These are phyloP conservation scores for Neoascochyta sp. DNA, from an alignment of 2,329 filamentous ascomycete species.

Conservation along the genomic window DNA sequence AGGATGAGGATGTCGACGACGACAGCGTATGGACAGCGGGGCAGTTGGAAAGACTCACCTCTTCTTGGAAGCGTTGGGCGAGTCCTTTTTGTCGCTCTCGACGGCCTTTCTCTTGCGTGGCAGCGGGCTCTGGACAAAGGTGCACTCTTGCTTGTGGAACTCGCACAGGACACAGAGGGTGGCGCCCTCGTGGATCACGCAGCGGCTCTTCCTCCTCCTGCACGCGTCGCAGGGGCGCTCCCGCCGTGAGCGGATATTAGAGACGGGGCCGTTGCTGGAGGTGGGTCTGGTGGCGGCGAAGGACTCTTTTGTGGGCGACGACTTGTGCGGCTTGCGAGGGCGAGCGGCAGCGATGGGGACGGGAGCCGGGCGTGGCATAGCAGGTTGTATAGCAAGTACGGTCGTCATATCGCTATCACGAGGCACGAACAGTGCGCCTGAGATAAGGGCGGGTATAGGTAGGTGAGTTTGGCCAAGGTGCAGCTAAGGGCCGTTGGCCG, in stretches of 20 bases:
- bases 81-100: conserved; percentile 59
- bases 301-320: conserved; percentile 44
- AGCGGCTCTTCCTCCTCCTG: conserved; percentile 68
- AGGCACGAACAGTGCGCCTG: conserved; percentile 16
- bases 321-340: conserved; percentile 40
- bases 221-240: conserved; percentile 61
- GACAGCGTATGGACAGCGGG: no score
- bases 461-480: conserved; percentile 19
- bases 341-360: conserved; percentile 47
- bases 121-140: conserved; percentile 70
- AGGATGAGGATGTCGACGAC: no score
- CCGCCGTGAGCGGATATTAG: conserved; percentile 40
- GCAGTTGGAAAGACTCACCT: conserved; percentile 54
- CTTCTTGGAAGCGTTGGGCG: conserved; percentile 56
- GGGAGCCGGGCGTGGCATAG: conserved; percentile 44
- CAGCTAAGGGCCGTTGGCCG: conserved; percentile 32
- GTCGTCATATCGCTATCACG: conserved; percentile 44
- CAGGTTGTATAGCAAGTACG: conserved; percentile 47
- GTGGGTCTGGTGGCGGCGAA: conserved; percentile 39
- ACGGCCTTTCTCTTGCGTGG: conserved; percentile 77
- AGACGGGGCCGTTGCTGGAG: conserved; percentile 30
- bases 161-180: conserved; percentile 71
- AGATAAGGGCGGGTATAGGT: conserved; percentile 28
- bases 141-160: conserved; percentile 74
- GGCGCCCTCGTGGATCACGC: conserved; percentile 73